These are phyloP conservation scores for Acacia pycnantha DNA, from an alignment of 331 rosid species.

Conservation along the genomic window DNA sequence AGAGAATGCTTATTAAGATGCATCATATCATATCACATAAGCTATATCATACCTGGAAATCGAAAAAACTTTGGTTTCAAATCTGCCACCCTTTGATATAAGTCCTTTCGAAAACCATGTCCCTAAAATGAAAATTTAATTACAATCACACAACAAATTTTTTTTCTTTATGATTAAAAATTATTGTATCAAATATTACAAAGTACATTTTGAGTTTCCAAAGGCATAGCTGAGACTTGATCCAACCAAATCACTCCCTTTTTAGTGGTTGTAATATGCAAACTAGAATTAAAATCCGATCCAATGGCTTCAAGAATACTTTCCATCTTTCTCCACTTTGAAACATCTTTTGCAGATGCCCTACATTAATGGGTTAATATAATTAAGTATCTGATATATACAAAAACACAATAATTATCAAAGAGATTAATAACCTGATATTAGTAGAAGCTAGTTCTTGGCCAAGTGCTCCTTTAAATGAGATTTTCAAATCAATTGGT, in stretches of 20 bases:
- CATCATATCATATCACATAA: neutral
- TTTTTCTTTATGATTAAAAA: neutral
- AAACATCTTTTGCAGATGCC: neutral
- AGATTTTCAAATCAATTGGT: neutral
- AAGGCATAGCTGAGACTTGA: neutral
- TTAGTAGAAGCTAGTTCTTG: neutral
- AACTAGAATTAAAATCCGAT: neutral
- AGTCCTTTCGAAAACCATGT: neutral
- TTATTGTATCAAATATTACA: neutral
- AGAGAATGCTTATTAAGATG: neutral
- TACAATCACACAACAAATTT: neutral
- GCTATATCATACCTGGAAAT: neutral
- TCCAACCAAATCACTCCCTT: constrained; percentile 6
- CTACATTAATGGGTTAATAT: neutral
- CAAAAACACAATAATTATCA: neutral
- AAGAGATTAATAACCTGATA: neutral
- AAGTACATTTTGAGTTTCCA: neutral
- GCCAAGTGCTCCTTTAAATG: neutral
- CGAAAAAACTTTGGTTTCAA: neutral
- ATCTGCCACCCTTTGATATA: neutral
- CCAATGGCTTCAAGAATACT: neutral
- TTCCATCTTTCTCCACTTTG: neutral
- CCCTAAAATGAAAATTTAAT: neutral
- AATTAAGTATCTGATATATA: neutral
- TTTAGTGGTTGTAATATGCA: neutral